Percentiles rank a stretch among this genome's conserved stretches.
phyloP scores from a whole-genome alignment of 768 basidiomycete genomes.

The Cystoderma amianthinum region DNA sequence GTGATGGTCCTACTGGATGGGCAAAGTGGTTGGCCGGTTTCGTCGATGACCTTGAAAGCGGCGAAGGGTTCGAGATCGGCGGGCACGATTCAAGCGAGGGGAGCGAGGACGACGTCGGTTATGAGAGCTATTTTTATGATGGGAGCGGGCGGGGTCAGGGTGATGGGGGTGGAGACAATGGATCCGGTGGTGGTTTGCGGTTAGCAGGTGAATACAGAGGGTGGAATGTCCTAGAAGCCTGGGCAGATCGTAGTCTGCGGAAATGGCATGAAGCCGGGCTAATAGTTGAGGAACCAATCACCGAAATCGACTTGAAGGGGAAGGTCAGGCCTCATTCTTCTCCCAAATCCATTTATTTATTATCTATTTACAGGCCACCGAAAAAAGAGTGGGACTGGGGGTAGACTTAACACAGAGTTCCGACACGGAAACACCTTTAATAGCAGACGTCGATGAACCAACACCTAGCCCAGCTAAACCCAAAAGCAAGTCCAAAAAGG shows the following conservation, averaged over 20 bases:
- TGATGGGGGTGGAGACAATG: constrained; percentile 71
- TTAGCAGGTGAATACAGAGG: constrained; percentile 84
- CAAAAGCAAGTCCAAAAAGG: constrained; percentile 12
- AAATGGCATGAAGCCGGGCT: constrained; percentile 83
- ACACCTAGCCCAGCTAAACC: constrained; percentile 21
- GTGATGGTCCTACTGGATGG: constrained; percentile 90
- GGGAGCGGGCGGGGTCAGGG: constrained; percentile 72
- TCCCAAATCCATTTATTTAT: not conserved
- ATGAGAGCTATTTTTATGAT: constrained; percentile 82
- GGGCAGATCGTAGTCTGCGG: constrained; percentile 84
- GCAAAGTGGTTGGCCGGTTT: constrained; percentile 90
- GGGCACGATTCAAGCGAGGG: constrained; percentile 53
- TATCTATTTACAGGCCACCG: constrained; percentile 28
- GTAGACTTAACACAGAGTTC: constrained; percentile 33
- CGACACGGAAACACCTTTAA: constrained; percentile 52
- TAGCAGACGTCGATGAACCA: constrained; percentile 33
- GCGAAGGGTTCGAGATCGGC: constrained; percentile 84
- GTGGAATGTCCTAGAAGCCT: constrained; percentile 90
- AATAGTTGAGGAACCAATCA: constrained; percentile 46
- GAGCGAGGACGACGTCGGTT: constrained; percentile 81
- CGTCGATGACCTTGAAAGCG: constrained; percentile 86
- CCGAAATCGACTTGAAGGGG: no score
- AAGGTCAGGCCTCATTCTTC: constrained; percentile 11
- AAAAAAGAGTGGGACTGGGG: constrained; percentile 33
- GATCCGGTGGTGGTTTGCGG: constrained; percentile 62